A percentile compares a stretch with the other conserved stretches of the same genome.
These are phyloP conservation scores for Bassia scoparia DNA, from an alignment of 148 eudicot species.

Conservation along the genomic window DNA sequence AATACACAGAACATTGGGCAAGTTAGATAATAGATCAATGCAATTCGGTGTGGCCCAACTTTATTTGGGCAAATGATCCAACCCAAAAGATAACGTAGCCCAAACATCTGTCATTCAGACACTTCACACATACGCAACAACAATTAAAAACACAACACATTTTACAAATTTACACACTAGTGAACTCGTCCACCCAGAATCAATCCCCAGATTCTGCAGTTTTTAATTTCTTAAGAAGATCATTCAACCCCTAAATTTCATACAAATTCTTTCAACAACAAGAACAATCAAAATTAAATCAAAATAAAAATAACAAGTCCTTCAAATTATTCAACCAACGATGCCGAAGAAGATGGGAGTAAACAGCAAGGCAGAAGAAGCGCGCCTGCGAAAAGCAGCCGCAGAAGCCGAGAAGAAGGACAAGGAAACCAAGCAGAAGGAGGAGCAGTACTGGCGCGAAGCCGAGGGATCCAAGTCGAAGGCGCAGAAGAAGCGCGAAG, in stretches of 20 bases:
- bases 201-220: no score
- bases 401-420: slow-evolving; percentile 65
- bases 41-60: not conserved
- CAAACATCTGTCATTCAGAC: not conserved
- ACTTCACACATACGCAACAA: not conserved
- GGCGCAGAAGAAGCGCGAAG: slow-evolving; percentile 86
- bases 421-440: slow-evolving; percentile 52
- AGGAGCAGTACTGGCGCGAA: slow-evolving; percentile 87
- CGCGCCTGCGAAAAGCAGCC: slow-evolving; percentile 58
- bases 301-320: not conserved
- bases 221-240: no score
- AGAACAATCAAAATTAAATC: not conserved
- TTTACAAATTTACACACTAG: no score
- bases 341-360: slow-evolving; percentile 98
- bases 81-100: not conserved
- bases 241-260: no score
- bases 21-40: not conserved
- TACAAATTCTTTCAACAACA: not conserved
- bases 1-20: no score
- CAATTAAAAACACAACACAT: no score
- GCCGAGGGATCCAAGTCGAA: slow-evolving; percentile 84
- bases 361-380: slow-evolving; percentile 89
- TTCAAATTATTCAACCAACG: slow-evolving; percentile 29
- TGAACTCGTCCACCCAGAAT: no score
- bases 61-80: not conserved